Evolutionary conservation across 345 rosid species (phyloP).

Genomic region (Aquilaria malaccensis): DNA sequence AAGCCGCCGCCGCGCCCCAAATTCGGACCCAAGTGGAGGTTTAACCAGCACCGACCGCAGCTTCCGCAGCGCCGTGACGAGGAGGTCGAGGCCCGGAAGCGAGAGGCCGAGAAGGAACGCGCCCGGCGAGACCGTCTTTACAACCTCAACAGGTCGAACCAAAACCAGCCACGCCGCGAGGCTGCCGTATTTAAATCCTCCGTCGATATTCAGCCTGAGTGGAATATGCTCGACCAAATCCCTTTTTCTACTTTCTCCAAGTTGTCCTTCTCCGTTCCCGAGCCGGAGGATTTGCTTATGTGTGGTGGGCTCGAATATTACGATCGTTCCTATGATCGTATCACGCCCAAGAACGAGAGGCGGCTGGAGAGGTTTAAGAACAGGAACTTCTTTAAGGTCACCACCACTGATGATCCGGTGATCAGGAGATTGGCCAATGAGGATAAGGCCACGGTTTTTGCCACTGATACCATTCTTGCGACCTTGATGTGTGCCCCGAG

Average conservation of each 20-base stretch:
- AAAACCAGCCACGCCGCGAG: constrained; percentile 71
- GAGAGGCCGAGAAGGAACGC: constrained; percentile 92
- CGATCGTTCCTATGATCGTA: constrained; percentile 58
- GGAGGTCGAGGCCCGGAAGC: constrained; percentile 83
- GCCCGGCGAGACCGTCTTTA: constrained; percentile 86
- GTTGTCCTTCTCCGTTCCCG: constrained; percentile 64
- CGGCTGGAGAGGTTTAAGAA: constrained; percentile 87
- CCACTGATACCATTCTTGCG: constrained; percentile 75
- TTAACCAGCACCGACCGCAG: constrained; percentile 64
- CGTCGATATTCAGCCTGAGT: constrained; percentile 93
- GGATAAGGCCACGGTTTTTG: constrained; percentile 90
- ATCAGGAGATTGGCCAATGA: constrained; percentile 82
- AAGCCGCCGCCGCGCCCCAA: constrained; percentile 87
- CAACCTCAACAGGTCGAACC: constrained; percentile 58
- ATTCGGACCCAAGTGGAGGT: constrained; percentile 90
- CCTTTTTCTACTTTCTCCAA: constrained; percentile 87
- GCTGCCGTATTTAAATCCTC: constrained; percentile 80
- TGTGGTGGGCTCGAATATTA: constrained; percentile 84
- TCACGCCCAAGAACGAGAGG: constrained; percentile 76
- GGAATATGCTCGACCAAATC: constrained; percentile 98
- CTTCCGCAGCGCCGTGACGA: constrained; percentile 95
- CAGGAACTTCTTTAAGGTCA: constrained; percentile 86
- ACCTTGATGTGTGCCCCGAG: constrained; percentile 90
- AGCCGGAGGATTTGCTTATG: constrained; percentile 74
- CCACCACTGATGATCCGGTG: constrained; percentile 88